Percentiles rank a stretch among this genome's conserved stretches.
Evolutionary conservation across 2,329 filamentous ascomycete genomes (phyloP).

Genomic region (Trichoderma cornu-damae): DNA sequence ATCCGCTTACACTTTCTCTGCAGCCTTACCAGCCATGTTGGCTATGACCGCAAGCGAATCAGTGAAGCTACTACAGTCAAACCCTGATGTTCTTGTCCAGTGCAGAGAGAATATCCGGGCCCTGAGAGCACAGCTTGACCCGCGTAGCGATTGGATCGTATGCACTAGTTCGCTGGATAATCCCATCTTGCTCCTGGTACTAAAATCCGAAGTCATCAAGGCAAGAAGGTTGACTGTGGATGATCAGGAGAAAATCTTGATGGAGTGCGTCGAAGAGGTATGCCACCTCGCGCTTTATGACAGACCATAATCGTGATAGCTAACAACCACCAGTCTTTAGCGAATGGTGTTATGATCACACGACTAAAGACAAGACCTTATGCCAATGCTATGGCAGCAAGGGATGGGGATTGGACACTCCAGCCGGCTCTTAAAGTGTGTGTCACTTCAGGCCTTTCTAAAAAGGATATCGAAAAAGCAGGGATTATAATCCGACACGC

Average conservation of each 20-base stretch:
- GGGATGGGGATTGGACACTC: conserved; percentile 65
- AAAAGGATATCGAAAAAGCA: conserved; percentile 94
- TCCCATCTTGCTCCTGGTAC: conserved; percentile 73
- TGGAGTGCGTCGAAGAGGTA: conserved; percentile 97
- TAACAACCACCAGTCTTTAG: conserved; percentile 56
- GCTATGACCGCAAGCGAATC: conserved; percentile 96
- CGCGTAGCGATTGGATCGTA: conserved; percentile 85
- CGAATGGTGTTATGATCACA: conserved; percentile 85
- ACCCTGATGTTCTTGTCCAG: conserved; percentile 71
- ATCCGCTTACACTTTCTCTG: conserved; percentile 90
- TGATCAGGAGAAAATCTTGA: conserved; percentile 79
- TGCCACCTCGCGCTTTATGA: conserved; percentile 26
- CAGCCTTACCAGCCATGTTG: conserved; percentile 85
- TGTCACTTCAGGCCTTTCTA: conserved; percentile 78
- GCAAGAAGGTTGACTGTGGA: conserved; percentile 61
- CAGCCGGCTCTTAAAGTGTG: conserved; percentile 86
- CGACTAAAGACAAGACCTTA: conserved; percentile 75
- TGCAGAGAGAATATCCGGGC: conserved; percentile 81
- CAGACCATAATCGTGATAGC: neutral
- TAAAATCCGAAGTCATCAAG: conserved; percentile 78
- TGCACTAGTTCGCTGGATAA: conserved; percentile 81
- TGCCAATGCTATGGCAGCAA: conserved; percentile 55
- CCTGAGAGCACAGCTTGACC: conserved; percentile 83
- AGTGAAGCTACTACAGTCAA: conserved; percentile 76
- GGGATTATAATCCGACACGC: conserved; percentile 84